Base-by-base conservation (phyloP, 495 filamentous ascomycete genomes). In the Trichoderma gamsii region DNA sequence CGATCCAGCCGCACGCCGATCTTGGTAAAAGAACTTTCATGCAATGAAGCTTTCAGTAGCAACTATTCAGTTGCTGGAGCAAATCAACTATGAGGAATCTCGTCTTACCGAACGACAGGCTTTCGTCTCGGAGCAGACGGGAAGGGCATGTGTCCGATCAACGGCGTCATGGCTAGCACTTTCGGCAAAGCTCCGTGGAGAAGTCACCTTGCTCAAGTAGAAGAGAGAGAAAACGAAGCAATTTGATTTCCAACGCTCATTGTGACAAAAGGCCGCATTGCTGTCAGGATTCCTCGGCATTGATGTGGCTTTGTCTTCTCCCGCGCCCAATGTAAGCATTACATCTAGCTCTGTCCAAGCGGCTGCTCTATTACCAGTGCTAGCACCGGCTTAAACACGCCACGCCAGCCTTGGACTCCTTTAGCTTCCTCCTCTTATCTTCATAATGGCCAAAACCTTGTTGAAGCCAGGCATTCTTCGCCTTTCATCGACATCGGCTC, bases 361-460 rank as follows among this genome's bases (percentile, higher is more conserved):
- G 49, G 49, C 49, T 52, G 49, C 49, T 52, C 49, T 52, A 11
- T 23, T 23, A 52, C 16, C 18, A 52, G 21, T 52, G 56, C 25
- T 61, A 61, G 25, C 56, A 61, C n/a, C 56, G 25, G 56, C 56
- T 32, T 18, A 52, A 52, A 3, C 4, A 7, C 18, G 56, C 56
- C 56, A 61, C 56, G 1, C 12, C 27, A 25, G 9, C 27, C 25
- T 4, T 12, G 13, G 16, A 11, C 56, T 29, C 6, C 18, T 56
- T 56, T 56, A 56, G 51, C n/a, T 56, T 25, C n/a, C 51, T 59
- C 21, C 56, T 61, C 56, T 61, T 61, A 61, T 61, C 25, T 61
- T 61, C 56, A 61, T 61, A 61, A 61, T 61, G 56, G 56, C 56
- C 56, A 61, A 61, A 29, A 61, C 25, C 18, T 61, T 61, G 56